Conservation (phyloP, 305 asterid genomes). For the Fraxinus albicans region DNA sequence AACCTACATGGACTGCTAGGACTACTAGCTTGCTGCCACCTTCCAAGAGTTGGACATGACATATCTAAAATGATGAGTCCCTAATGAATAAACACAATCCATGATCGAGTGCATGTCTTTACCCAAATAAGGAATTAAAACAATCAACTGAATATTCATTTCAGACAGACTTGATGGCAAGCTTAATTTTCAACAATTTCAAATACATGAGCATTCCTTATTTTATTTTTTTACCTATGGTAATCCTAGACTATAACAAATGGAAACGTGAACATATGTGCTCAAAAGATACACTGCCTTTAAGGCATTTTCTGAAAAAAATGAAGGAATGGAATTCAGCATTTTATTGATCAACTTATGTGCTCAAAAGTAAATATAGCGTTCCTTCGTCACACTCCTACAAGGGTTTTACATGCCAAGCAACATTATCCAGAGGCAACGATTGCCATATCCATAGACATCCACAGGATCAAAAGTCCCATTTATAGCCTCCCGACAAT, state of each 20-base stretch:
- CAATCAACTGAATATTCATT: background rate
- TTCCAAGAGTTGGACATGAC: background rate
- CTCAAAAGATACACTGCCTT: background rate
- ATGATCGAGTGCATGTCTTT: background rate
- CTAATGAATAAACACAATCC: background rate
- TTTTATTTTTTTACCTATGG: background rate
- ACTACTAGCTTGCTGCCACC: background rate
- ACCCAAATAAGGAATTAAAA: background rate
- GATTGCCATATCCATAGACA: background rate
- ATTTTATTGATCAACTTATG: slow-evolving; percentile 3
- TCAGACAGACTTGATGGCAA: background rate
- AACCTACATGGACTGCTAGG: background rate
- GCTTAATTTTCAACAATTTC: background rate
- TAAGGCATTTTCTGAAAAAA: background rate
- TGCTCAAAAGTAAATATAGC: slow-evolving; percentile 16
- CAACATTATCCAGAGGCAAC: background rate
- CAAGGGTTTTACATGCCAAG: background rate
- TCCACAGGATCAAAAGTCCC: background rate
- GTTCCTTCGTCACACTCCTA: background rate
- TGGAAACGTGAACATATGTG: background rate
- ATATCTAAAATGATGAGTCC: background rate
- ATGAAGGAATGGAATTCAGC: slow-evolving; percentile 6
- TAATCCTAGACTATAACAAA: background rate
- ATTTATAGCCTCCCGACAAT: slow-evolving; percentile 5
- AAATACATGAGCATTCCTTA: background rate